These are phyloP conservation scores for Filobasidium uniguttulatum DNA, from an alignment of 1,284 basidiomycete species.

Conservation along the genomic window DNA sequence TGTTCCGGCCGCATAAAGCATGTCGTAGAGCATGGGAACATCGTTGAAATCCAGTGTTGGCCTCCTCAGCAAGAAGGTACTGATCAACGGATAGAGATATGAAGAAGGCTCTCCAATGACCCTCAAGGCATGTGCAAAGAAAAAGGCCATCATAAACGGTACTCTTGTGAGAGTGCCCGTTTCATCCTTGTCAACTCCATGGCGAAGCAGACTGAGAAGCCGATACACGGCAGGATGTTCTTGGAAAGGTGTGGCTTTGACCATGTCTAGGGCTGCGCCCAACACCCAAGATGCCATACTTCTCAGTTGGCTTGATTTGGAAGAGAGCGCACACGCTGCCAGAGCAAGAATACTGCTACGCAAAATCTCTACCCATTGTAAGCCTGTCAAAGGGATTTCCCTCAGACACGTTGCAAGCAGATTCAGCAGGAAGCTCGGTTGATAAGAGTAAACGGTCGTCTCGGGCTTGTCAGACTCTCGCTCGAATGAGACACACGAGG, in stretches of 20 bases:
- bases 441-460: conserved; percentile 42
- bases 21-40: conserved; percentile 69
- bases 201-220: conserved; percentile 57
- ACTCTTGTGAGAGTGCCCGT: conserved; percentile 21
- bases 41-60: conserved; percentile 58
- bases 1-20: conserved; percentile 59
- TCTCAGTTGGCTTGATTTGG: conserved; percentile 50
- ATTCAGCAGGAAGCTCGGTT: conserved; percentile 63
- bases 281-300: conserved; percentile 38
- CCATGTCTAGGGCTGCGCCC: conserved; percentile 35
- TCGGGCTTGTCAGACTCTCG: conserved; percentile 14
- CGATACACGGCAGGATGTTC: conserved; percentile 66
- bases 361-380: conserved; percentile 73
- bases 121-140: conserved; percentile 65
- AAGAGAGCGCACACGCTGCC: conserved; percentile 58
- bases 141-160: conserved; percentile 62
- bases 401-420: conserved; percentile 52
- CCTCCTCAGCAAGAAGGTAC: conserved; percentile 70
- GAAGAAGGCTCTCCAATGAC: conserved; percentile 63
- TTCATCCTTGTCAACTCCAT: conserved; percentile 37
- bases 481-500: conserved; percentile 62
- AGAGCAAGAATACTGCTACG: conserved; percentile 66
- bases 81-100: conserved; percentile 64
- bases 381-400: conserved; percentile 47
- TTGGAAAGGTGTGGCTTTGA: conserved; percentile 46